Percentiles rank a stretch among this genome's conserved stretches.
Conservation (phyloP, 2,329 filamentous ascomycete genomes). For the Dactylonectria estremocensis region DNA sequence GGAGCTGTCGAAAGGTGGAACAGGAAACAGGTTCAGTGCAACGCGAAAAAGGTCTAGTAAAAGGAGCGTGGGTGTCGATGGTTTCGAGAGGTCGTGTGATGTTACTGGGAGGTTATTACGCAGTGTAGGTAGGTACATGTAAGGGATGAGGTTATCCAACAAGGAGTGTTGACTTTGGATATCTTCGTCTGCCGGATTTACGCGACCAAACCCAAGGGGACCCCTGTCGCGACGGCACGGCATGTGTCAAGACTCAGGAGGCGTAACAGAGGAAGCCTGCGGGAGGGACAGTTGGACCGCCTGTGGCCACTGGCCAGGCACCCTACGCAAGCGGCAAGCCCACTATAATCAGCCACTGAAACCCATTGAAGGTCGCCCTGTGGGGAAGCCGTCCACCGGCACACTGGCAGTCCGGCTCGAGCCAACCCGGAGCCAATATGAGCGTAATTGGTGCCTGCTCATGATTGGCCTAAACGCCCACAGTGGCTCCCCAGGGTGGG, state of each 20-base stretch:
- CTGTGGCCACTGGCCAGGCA: constrained; percentile 19
- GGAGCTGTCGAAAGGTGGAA: constrained; percentile 35
- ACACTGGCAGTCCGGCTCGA: neutral
- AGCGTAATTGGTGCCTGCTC: neutral
- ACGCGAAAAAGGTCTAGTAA: constrained; percentile 2
- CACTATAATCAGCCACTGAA: constrained; percentile 23
- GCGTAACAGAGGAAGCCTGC: constrained; percentile 29
- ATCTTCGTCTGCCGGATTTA: constrained; percentile 44
- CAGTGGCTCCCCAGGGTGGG: constrained; percentile 36
- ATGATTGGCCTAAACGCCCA: constrained; percentile 36
- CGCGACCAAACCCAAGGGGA: constrained; percentile 47
- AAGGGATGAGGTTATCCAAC: constrained; percentile 44
- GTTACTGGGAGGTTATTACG: constrained; percentile 35
- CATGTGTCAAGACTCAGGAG: constrained; percentile 51
- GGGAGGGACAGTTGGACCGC: constrained; percentile 24
- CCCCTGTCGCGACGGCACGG: constrained; percentile 52
- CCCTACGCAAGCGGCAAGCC: neutral
- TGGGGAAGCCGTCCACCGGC: constrained; percentile 18
- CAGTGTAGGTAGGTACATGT: constrained; percentile 35
- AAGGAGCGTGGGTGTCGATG: constrained; percentile 43
- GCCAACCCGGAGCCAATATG: constrained; percentile 26
- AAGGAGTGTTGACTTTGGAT: constrained; percentile 49
- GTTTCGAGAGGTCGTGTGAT: constrained; percentile 25
- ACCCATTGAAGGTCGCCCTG: constrained; percentile 28
- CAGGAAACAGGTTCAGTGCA: constrained; percentile 37